Conservation (phyloP, 2,329 filamentous ascomycete genomes). For the Cercospora brassicicola region DNA sequence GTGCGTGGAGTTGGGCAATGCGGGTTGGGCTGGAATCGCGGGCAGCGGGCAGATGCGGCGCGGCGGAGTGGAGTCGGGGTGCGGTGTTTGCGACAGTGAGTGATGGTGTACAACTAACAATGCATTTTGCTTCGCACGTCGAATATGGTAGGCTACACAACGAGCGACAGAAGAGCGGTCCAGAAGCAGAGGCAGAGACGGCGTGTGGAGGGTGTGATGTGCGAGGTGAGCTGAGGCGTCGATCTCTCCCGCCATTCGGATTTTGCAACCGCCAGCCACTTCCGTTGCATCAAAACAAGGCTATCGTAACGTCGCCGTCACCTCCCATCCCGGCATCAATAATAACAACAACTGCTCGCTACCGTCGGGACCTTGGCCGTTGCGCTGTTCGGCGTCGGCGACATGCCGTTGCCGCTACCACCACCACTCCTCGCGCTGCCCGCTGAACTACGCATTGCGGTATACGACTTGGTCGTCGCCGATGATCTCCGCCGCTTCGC, state of each 20-base stretch:
- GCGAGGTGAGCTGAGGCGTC: not conserved
- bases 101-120: not conserved
- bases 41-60: not conserved
- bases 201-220: not conserved
- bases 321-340: not conserved
- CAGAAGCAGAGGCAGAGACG: not conserved
- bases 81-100: not conserved
- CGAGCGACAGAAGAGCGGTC: slow-evolving; percentile 9
- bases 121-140: not conserved
- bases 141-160: not conserved
- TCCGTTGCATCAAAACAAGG: not conserved
- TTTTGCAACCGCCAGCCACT: not conserved
- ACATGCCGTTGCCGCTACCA: not conserved
- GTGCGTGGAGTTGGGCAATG: not conserved
- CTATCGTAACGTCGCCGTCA: not conserved
- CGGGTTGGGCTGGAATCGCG: not conserved
- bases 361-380: not conserved
- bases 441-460: slow-evolving; percentile 18
- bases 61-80: not conserved
- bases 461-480: slow-evolving; percentile 18
- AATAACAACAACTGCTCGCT: not conserved
- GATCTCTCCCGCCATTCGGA: not conserved
- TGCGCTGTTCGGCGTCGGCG: not conserved
- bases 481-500: slow-evolving; percentile 19
- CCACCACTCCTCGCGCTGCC: slow-evolving; percentile 19